Conservation (phyloP, 768 basidiomycete genomes). For the Strobilomyces confusus region DNA sequence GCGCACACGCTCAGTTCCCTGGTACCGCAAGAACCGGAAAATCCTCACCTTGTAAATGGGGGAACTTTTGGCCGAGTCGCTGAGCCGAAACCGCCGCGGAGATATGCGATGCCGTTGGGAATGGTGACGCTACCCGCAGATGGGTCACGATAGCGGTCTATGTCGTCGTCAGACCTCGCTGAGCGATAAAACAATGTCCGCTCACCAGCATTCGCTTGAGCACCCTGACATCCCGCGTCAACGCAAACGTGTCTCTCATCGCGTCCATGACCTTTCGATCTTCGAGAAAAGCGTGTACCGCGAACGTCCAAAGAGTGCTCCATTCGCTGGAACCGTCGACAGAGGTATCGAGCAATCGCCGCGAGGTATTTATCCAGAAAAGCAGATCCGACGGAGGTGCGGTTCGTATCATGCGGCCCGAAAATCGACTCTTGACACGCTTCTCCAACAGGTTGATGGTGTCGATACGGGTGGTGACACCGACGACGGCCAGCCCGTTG, state of each 20-base stretch:
- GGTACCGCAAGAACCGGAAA: background rate
- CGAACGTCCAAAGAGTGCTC: conserved; percentile 52
- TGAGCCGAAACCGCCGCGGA: conserved; percentile 44
- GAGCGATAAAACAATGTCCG: conserved; percentile 4
- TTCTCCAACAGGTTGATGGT: conserved; percentile 90
- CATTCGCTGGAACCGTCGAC: conserved; percentile 44
- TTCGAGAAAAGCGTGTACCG: conserved; percentile 54
- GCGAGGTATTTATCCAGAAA: conserved; percentile 50
- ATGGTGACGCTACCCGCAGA: conserved; percentile 50
- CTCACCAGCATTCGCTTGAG: conserved; percentile 61
- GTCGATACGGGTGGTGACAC: conserved; percentile 82
- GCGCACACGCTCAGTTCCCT: background rate
- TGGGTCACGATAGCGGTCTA: conserved; percentile 45
- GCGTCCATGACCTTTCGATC: conserved; percentile 43
- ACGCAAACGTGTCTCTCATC: conserved; percentile 56
- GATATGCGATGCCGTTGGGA: conserved; percentile 46
- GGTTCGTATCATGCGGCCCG: conserved; percentile 82
- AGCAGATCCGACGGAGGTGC: conserved; percentile 51
- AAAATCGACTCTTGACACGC: conserved; percentile 95
- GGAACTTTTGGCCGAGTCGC: conserved; percentile 51
- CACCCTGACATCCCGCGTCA: conserved; percentile 57
- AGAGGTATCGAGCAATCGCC: conserved; percentile 37
- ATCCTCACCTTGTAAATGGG: conserved; percentile 50
- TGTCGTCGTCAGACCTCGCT: conserved; percentile 5
- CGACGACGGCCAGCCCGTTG: conserved; percentile 80